phyloP scores from a whole-genome alignment of 768 basidiomycete genomes.

The Lenzites betulinus region DNA sequence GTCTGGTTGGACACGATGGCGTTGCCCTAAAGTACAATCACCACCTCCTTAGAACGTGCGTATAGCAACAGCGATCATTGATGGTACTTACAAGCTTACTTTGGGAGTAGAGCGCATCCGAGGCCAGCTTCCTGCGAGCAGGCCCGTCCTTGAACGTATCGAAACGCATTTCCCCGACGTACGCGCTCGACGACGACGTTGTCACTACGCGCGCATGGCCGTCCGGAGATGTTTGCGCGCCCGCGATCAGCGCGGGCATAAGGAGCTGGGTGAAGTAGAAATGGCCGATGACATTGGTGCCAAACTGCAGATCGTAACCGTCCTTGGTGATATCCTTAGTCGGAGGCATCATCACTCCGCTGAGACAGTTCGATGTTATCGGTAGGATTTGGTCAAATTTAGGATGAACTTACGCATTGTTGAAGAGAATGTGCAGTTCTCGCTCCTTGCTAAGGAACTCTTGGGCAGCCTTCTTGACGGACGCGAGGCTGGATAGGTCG shows the following conservation, averaged over 20 bases:
- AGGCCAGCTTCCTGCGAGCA: conserved; percentile 20
- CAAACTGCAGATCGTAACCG: conserved; percentile 58
- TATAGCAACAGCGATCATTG: too few species aligned
- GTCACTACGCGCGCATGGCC: conserved; percentile 51
- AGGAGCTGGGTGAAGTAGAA: conserved; percentile 42
- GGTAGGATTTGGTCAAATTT: not conserved
- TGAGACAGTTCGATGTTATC: conserved; percentile 21
- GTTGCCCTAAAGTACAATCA: conserved; percentile 39
- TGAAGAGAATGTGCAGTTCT: conserved; percentile 51
- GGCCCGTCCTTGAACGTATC: conserved; percentile 38
- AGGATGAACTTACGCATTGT: conserved; percentile 47
- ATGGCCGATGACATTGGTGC: conserved; percentile 52
- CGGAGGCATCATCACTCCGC: conserved; percentile 51
- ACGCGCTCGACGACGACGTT: conserved; percentile 44
- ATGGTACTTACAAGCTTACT: conserved; percentile 49
- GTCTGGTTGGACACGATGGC: conserved; percentile 49
- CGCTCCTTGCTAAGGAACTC: conserved; percentile 46
- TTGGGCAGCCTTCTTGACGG: conserved; percentile 41
- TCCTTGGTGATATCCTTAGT: conserved; percentile 42
- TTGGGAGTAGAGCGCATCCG: conserved; percentile 29
- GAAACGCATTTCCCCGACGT: conserved; percentile 39
- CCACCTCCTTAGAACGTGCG: too few species aligned
- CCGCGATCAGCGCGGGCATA: conserved; percentile 47
- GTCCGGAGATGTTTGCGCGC: conserved; percentile 41
- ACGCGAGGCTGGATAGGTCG: conserved; percentile 43